Percentiles rank a stretch among this genome's conserved stretches.
phyloP scores from a whole-genome alignment of 345 rosid genomes.

The Citrus medica region DNA sequence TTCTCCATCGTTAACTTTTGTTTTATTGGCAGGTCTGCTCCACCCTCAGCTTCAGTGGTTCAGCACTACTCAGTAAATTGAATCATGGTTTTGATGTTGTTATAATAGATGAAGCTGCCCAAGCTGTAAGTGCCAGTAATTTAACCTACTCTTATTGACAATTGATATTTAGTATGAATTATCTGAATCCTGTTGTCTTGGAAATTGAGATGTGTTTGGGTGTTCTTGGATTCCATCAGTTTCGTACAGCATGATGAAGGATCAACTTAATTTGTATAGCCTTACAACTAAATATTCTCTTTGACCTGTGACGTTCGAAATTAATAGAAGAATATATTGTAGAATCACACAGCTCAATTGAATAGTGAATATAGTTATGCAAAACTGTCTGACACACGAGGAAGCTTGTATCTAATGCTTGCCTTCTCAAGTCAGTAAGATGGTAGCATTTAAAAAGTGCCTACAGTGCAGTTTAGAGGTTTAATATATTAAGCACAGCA shows the following conservation, averaged over 20 bases:
- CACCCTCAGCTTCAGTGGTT: conserved; percentile 97
- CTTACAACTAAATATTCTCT: background rate
- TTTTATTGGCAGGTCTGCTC: conserved; percentile 66
- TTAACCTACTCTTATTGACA: background rate
- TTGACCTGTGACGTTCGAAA: background rate
- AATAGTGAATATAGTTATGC: background rate
- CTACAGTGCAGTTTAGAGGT: background rate
- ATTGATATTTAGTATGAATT: background rate
- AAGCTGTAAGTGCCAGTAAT: conserved; percentile 66
- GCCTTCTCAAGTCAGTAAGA: background rate
- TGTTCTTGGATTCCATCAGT: background rate
- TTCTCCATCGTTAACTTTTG: conserved; percentile 11
- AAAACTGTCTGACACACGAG: too few relatives aligned
- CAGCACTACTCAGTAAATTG: conserved; percentile 60
- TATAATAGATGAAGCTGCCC: conserved; percentile 98
- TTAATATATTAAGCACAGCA: background rate
- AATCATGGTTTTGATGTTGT: conserved; percentile 87
- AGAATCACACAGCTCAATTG: background rate
- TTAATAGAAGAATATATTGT: background rate
- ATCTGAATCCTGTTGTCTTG: background rate
- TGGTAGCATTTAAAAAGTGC: background rate
- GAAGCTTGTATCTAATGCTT: too few relatives aligned
- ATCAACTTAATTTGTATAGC: background rate
- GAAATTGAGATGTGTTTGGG: background rate
- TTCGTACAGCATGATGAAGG: background rate